Evolutionary conservation across 1,139 yeast species (phyloP), one percentile per base, ranked within the genome.

Genomic region (Yamadazyma buinensis): DNA sequence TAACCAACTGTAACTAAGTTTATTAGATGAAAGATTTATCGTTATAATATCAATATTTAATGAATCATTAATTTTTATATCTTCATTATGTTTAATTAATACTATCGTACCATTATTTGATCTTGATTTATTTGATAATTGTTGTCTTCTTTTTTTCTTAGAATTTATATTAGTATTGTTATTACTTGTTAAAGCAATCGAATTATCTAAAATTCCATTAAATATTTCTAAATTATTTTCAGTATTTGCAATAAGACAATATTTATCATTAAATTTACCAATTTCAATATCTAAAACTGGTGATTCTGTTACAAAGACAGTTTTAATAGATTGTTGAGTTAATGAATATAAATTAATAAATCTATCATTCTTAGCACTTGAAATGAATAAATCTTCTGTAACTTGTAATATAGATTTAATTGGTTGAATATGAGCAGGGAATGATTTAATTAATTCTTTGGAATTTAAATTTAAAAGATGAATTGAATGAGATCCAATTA

Each of bases 351-450:
- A 63, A 54, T 85, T 87, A 47, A 87, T 68, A 53, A 85, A 86
- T 47, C 96, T 72, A 55, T 88, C 97, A 41, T 78, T 80, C 24
- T 63, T 64, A 1, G 96, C 94, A 38, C 83, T 77, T 1, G 92
- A 78, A 35, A 84, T 53, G 44, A 84, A 73, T 28, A 64, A 57
- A 33, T 70, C 77, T 6, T 61, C 52, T 32, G 64, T 56, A 12
- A 73, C 53, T 6, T 72, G 57, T 22, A 66, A 37, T 15, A 77
- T 61, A 10, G 77, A 54, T 42, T 64, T 70, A 26, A 84, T 69
- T 3, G 85, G 80, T 23, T 84, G 75, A 23, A 84, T 74, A 52
- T 85, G 94, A 14, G 87, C 92, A 1, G 94, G 88, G 51, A 75
- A 78, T 1, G 80, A 69, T 44, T 61, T 63, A 26, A 64, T 52